These are phyloP conservation scores for Hansfordia pulvinata DNA, from an alignment of 2,329 filamentous ascomycete genomes.

Conservation along the genomic window DNA sequence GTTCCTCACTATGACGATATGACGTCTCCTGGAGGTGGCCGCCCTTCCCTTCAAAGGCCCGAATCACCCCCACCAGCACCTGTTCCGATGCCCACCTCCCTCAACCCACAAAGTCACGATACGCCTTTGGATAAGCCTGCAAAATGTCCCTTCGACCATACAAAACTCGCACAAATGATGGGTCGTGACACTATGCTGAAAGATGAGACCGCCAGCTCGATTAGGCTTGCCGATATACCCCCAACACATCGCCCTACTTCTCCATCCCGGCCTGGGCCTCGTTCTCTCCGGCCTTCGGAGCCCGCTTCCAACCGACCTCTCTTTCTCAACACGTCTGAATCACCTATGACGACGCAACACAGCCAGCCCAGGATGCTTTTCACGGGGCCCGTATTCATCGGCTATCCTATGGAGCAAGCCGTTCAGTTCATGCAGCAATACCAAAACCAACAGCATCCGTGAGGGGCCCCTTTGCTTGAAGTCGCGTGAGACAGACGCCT, in stretches of 20 bases:
- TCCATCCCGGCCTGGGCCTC: constrained; percentile 5
- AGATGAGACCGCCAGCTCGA: constrained; percentile 8
- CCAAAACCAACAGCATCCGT: constrained; percentile 19
- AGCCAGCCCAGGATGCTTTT: constrained; percentile 61
- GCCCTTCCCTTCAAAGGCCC: constrained; percentile 21
- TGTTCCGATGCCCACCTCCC: constrained; percentile 34
- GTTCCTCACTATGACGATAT: constrained; percentile 51
- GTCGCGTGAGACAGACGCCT: too few relatives aligned
- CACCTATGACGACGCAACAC: not conserved
- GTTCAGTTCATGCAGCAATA: constrained; percentile 57
- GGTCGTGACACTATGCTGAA: constrained; percentile 12
- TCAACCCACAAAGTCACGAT: too few relatives aligned
- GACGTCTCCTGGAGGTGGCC: constrained; percentile 18
- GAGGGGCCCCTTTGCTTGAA: not conserved
- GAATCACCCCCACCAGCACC: constrained; percentile 44
- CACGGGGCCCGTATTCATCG: constrained; percentile 87
- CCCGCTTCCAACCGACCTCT: constrained; percentile 10
- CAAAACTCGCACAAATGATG: constrained; percentile 25
- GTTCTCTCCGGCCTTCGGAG: constrained; percentile 7
- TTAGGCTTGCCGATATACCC: constrained; percentile 8
- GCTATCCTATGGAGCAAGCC: constrained; percentile 77
- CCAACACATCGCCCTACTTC: too few relatives aligned
- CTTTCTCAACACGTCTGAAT: constrained; percentile 32
- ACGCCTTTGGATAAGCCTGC: too few relatives aligned
- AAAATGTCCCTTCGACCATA: constrained; percentile 47